Base-by-base conservation (phyloP, 495 filamentous ascomycete genomes). In the Diplogelasinospora grovesii region DNA sequence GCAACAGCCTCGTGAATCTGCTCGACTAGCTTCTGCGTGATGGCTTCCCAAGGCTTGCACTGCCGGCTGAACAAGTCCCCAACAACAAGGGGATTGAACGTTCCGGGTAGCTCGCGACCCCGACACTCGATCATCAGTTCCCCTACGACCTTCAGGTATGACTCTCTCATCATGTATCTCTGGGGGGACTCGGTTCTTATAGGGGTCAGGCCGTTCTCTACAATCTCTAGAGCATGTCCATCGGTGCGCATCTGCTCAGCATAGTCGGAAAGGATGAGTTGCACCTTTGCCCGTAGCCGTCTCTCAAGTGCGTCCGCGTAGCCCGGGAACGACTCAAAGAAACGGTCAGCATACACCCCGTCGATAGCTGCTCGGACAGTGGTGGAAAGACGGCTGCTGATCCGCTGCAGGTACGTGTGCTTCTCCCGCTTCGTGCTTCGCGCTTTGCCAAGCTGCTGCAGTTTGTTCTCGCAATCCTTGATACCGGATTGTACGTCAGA, bases 31-130 rank as follows among this genome's bases (percentile, higher is more conserved):
- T 53, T 46, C 25, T 56, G 43, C 16, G 50, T 52, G 36, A 65
- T 60, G 8, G n/a, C 16, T 30, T 53, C 42, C 65, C 64, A 69
- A 11, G 57, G 64, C 28, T 49, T 49, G 25, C 56, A 65, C 26
- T 69, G 64, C 29, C 59, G 43, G 3, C 27, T 44, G 48, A 69
- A 69, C 19, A 69, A 43, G 27, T 69, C 62, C 6, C 45, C 50
- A 11, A 69, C 54, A 19, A 69, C 56, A 5, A 67, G 36, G 13
- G 65, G 65, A 25, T 63, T 67, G 48, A 54, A 67, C 7, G 55
- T 60, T 2, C 65, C 65, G 2, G 65, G 60, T 15, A 69, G 48
- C 38, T 69, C 65, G 7, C 58, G 52, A 4, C 64, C 64, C n/a
- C n/a, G n/a, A n/a, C n/a, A n/a, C n/a, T n/a, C n/a, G n/a, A n/a